Evolutionary conservation across 2,329 filamentous ascomycete species (phyloP).

Genomic region (Xylariaceae sp.): DNA sequence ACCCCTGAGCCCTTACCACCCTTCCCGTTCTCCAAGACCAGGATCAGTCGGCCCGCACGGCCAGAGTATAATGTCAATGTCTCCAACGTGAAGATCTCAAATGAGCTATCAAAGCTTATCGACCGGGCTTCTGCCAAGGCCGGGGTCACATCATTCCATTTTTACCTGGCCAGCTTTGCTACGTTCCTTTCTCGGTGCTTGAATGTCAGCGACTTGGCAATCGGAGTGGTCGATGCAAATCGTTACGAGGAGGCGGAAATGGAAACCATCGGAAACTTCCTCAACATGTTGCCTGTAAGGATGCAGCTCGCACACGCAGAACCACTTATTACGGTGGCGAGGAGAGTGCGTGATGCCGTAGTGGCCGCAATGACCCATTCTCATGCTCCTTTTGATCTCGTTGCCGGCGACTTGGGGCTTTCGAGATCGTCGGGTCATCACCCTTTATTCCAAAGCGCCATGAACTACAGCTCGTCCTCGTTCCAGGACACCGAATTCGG

Average conservation of each 20-base stretch:
- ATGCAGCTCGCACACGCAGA: not conserved
- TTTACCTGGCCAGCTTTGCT: conserved; percentile 40
- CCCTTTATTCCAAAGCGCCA: conserved; percentile 10
- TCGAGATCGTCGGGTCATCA: not conserved
- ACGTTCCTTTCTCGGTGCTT: conserved; percentile 33
- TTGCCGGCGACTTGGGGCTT: not conserved
- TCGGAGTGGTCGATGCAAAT: conserved; percentile 42
- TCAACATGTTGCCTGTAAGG: conserved; percentile 38
- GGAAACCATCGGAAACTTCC: conserved; percentile 34
- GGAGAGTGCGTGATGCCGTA: not conserved
- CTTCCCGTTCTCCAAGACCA: conserved; percentile 1
- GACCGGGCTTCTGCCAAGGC: not conserved
- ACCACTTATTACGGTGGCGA: not conserved
- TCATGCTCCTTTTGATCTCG: conserved; percentile 39
- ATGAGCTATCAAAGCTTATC: not conserved
- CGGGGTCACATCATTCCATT: conserved; percentile 37
- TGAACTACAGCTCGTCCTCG: conserved; percentile 14
- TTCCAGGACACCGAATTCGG: conserved; percentile 1
- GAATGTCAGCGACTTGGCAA: conserved; percentile 36
- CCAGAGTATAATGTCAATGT: not conserved
- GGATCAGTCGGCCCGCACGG: not conserved
- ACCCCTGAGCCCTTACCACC: conserved; percentile 2
- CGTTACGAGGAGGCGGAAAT: conserved; percentile 25
- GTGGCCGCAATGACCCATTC: conserved; percentile 35
- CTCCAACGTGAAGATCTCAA: not conserved